These are phyloP conservation scores for Trifolium subterraneum DNA, from an alignment of 306 rosid species.

Conservation along the genomic window DNA sequence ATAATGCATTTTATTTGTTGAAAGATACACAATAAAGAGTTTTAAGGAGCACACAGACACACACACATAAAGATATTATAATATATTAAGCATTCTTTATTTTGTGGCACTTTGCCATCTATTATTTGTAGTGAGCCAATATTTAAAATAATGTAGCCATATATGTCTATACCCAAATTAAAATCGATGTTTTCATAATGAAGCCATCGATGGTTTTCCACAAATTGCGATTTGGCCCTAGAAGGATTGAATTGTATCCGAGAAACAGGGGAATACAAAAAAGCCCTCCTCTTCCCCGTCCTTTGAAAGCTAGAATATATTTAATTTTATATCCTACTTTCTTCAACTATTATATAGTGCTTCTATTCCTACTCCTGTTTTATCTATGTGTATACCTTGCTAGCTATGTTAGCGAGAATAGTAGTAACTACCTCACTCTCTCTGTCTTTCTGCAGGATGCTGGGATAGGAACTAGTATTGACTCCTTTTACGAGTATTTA, in stretches of 20 bases:
- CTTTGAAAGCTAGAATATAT: neutral
- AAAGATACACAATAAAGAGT: conserved; percentile 13
- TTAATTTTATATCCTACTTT: conserved; percentile 32
- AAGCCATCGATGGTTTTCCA: too few species aligned
- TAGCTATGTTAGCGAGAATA: neutral
- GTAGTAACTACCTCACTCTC: conserved; percentile 34
- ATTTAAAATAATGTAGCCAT: conserved; percentile 9
- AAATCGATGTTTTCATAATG: too few species aligned
- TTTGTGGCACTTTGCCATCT: conserved; percentile 6
- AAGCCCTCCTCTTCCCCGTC: too few species aligned
- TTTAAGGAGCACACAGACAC: neutral
- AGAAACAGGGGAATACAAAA: too few species aligned
- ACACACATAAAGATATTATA: neutral
- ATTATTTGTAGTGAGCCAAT: neutral
- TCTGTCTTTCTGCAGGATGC: conserved; percentile 79
- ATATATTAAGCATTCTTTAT: neutral
- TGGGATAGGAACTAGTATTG: conserved; percentile 98
- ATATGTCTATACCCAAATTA: too few species aligned
- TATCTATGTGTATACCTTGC: conserved; percentile 10
- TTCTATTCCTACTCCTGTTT: conserved; percentile 31
- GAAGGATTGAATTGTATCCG: too few species aligned
- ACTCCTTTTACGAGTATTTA: conserved; percentile 94
- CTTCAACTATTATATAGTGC: conserved; percentile 32
- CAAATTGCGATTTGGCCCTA: too few species aligned
- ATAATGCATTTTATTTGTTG: conserved; percentile 39